Percentiles rank a stretch among this genome's conserved stretches.
Conservation (phyloP, 2,329 filamentous ascomycete genomes). For the Diplodia sapinea region DNA sequence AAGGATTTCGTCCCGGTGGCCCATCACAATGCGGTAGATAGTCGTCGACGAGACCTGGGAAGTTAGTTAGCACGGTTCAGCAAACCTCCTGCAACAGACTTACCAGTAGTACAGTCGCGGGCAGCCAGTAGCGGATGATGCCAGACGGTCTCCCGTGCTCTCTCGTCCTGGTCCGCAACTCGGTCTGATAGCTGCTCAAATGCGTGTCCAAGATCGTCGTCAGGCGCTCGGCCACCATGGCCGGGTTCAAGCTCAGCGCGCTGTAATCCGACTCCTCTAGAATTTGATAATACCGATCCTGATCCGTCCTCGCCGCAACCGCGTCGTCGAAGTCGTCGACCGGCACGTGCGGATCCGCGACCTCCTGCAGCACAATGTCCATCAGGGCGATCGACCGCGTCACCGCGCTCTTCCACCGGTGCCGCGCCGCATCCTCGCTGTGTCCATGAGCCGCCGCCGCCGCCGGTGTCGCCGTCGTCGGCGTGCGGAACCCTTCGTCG, state of each 20-base stretch:
- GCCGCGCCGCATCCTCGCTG: conserved; percentile 52
- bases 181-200: conserved; percentile 69
- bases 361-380: conserved; percentile 79
- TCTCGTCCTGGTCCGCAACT: conserved; percentile 62
- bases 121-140: conserved; percentile 87
- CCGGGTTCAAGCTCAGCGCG: conserved; percentile 47
- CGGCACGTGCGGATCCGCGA: conserved; percentile 64
- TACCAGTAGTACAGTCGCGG: conserved; percentile 67
- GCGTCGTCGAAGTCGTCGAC: conserved; percentile 62
- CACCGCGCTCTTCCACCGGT: conserved; percentile 75
- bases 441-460: conserved; percentile 54
- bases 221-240: conserved; percentile 70
- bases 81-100: background rate
- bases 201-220: conserved; percentile 71
- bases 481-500: conserved; percentile 59
- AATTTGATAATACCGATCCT: conserved; percentile 54
- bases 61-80: conserved; percentile 34
- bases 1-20: conserved; percentile 75
- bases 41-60: conserved; percentile 72
- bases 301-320: conserved; percentile 62
- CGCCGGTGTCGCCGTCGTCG: conserved; percentile 46
- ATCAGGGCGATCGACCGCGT: conserved; percentile 83
- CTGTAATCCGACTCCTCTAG: conserved; percentile 43
- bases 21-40: conserved; percentile 77
- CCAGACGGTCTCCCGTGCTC: conserved; percentile 76